phyloP scores from a whole-genome alignment of 1,139 yeast species.

The Groenewaldozyma auringiensis region DNA sequence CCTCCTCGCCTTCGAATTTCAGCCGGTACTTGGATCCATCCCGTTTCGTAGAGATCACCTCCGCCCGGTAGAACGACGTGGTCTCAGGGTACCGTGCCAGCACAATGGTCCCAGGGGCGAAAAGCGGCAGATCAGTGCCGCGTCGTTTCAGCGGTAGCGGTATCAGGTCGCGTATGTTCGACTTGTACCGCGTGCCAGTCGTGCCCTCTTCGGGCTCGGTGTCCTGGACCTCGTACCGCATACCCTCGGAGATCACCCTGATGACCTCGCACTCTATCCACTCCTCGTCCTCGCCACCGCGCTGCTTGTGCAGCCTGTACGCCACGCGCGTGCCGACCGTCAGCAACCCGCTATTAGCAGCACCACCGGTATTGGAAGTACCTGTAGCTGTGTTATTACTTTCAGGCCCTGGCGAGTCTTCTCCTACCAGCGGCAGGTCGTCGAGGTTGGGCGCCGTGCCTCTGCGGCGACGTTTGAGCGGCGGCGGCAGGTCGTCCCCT shows the following conservation, averaged over 20 bases:
- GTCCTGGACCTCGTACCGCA: conserved; percentile 73
- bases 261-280: conserved; percentile 97
- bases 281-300: conserved; percentile 58
- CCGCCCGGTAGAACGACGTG: conserved; percentile 92
- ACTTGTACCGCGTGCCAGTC: conserved; percentile 80
- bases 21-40: conserved; percentile 69
- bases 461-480: too few relatives aligned
- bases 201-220: conserved; percentile 96
- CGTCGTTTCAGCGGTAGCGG: conserved; percentile 50
- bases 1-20: conserved; percentile 95
- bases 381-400: background rate
- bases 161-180: conserved; percentile 72
- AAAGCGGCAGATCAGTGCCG: conserved; percentile 34
- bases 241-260: conserved; percentile 67
- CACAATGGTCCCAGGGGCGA: conserved; percentile 73
- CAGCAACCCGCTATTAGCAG: background rate
- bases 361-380: background rate
- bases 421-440: background rate
- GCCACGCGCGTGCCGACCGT: conserved; percentile 78
- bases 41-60: conserved; percentile 70
- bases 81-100: conserved; percentile 96
- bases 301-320: conserved; percentile 47
- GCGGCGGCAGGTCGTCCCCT: too few relatives aligned
- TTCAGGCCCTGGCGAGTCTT: background rate
- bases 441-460: background rate